Evolutionary conservation across 129 eudicot genomes (phyloP), one percentile per base, ranked within the genome.

Genomic region (Ambrosia artemisiifolia): DNA sequence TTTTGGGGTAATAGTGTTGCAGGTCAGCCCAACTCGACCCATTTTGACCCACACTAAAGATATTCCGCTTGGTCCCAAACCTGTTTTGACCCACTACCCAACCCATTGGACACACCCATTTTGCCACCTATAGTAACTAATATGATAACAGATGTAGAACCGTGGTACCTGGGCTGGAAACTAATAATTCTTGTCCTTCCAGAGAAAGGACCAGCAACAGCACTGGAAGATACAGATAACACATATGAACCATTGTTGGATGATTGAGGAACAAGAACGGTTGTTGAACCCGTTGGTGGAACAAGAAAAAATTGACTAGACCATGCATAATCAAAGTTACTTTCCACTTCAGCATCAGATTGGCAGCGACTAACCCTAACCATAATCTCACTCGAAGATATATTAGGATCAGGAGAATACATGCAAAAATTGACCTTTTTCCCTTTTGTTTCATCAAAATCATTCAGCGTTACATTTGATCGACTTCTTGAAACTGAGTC

Each of bases 281-380:
- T 86, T 48, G 85, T 76, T 40, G 97, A 84, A 69, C 97, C 99
- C 54, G 97, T 85, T 74, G 96, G 96, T 66, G 97, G 97, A 49
- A 88, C 91, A 43, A 95, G 93, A 17, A 84, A 83, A 86, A 95
- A 88, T 3, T 89, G 85, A 67, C 68, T 82, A 50, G 99, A 95
- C 99, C 99, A 95, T 3, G 80, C 77, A 54, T 67, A 69, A 65
- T 79, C 78, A 17, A 77, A 78, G 30, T 36, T 67, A 76, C 78
- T 79, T 65, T 83, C 84, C 16, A 51, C 71, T 20, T 59, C 67
- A 49, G 18, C 14, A 46, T 82, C 85, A 66, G 82, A 71, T 56
- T 43, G 78, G 70, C 69, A 65, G 65, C 88, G 82, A 77, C 96
- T 77, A 38, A 91, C 74, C 70, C 83, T 85, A 19, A 90, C 99